Percentiles rank a stretch among this genome's conserved stretches.
Conservation (phyloP, 78 protist species). For the Bigelowiella natans region DNA sequence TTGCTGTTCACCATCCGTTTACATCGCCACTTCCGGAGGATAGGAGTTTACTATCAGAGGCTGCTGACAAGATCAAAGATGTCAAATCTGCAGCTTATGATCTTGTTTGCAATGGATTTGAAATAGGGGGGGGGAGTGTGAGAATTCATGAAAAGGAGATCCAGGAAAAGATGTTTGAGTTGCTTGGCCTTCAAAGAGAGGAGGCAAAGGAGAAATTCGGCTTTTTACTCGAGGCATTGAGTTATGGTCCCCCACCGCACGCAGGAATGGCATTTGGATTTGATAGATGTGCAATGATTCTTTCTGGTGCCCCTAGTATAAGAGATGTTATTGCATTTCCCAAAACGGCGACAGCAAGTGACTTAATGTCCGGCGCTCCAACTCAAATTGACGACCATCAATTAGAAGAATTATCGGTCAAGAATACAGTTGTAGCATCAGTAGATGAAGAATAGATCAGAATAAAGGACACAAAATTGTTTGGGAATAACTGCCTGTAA, state of each 20-base stretch:
- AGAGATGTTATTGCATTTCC: conserved; percentile 83
- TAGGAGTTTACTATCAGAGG: neutral
- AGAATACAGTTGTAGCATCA: neutral
- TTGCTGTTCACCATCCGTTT: conserved; percentile 70
- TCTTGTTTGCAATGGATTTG: conserved; percentile 69
- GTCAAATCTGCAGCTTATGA: conserved; percentile 45
- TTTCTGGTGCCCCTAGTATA: conserved; percentile 36
- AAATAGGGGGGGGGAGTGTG: conserved; percentile 78
- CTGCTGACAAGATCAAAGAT: neutral
- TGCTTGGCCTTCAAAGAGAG: conserved; percentile 22
- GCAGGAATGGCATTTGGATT: conserved; percentile 51
- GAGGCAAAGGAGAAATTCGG: conserved; percentile 29
- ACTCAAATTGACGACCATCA: neutral
- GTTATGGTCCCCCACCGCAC: conserved; percentile 31
- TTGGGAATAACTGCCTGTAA: too few relatives aligned
- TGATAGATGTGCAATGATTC: conserved; percentile 42
- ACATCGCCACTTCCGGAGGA: conserved; percentile 71
- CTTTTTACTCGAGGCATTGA: conserved; percentile 23
- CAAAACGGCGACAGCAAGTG: conserved; percentile 40
- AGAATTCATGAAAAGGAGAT: conserved; percentile 58
- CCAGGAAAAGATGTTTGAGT: conserved; percentile 42
- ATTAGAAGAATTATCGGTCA: neutral
- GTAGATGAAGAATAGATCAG: too few relatives aligned
- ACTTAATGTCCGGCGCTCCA: conserved; percentile 21
- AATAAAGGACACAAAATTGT: too few relatives aligned